Base-by-base conservation (phyloP, 306 rosid genomes). In the Leucaena leucocephala region DNA sequence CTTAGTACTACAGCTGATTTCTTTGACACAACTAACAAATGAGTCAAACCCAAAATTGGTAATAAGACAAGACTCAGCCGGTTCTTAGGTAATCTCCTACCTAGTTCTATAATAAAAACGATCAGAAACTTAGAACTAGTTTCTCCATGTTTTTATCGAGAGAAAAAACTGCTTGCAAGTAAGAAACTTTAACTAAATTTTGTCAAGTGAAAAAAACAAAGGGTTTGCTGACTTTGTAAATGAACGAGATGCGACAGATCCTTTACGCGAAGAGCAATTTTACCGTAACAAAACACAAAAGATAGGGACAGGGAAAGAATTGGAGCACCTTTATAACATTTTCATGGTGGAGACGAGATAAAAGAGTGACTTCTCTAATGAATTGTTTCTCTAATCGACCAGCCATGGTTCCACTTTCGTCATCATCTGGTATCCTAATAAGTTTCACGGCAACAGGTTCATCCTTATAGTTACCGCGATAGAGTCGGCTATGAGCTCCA, bases 401-500 rank as follows among this genome's bases (percentile, higher is more conserved):
- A 40, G 87, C 94, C 82, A 96, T 67, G n/a, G 36, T 69, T 80
- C 91, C 96, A 40, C 59, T 80, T 59, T 90, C 98, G 16, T 93
- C 98, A 19, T 89, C 98, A 43, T 96, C 99, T 0, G 97, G 98
- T 36, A 67, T 88, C 73, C 85, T 76, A 49, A 93, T 91, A n/a
- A 93, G 83, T 82, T 96, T 96, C 64, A 96, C 92, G 12, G 99
- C 99, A 54, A 96, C 97, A 74, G 89, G 52, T 68, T 88, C 85
- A 4, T 88, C 93, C 4, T 86, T 88, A 84, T 96, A 96, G 72
- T 84, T 85, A 78, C 99, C 99, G 76, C 88, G 98, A 82, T 96
- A 96, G 38, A 96, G 96, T 58, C 97, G 77, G 84, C 99, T 96
- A 82, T 93, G 96, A 33, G 98, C 96, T 6, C 99, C 99, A 81